Evolutionary conservation across 768 basidiomycete genomes (phyloP).

Genomic region (Vishniacozyma victoriae): DNA sequence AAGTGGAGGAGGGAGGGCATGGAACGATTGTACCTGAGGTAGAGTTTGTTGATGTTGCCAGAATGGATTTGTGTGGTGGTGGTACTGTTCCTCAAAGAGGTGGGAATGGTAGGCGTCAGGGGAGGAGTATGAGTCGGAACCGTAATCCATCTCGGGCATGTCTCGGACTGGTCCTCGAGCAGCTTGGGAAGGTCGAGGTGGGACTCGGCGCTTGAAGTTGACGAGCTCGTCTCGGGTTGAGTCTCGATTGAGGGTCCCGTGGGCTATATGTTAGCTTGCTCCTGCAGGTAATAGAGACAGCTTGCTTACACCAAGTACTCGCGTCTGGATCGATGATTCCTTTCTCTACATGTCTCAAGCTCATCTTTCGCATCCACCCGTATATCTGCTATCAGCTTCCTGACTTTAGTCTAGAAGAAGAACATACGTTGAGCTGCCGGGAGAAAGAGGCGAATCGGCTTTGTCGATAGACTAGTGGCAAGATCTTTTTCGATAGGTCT

Average conservation of each 20-base stretch:
- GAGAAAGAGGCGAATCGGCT: constrained; percentile 96
- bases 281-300: background rate
- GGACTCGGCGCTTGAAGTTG: constrained; percentile 91
- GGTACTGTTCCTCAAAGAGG: too few species aligned
- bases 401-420: constrained; percentile 27
- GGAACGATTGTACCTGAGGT: background rate
- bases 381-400: constrained; percentile 63
- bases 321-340: constrained; percentile 94
- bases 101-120: constrained; percentile 29
- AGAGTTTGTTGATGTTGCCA: background rate
- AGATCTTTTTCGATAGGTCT: constrained; percentile 86
- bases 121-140: constrained; percentile 12
- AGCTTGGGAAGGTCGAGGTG: constrained; percentile 57
- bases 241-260: constrained; percentile 83
- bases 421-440: constrained; percentile 85
- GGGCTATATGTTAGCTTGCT: constrained; percentile 54
- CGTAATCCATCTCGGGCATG: constrained; percentile 5
- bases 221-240: constrained; percentile 85
- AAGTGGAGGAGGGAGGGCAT: too few species aligned
- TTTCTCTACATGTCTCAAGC: constrained; percentile 76
- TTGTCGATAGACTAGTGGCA: constrained; percentile 91
- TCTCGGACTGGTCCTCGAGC: constrained; percentile 10
- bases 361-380: constrained; percentile 97
- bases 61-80: too few species aligned
- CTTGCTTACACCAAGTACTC: constrained; percentile 84